A percentile compares a stretch with the other conserved stretches of the same genome.
phyloP scores from a whole-genome alignment of 2,329 filamentous ascomycete genomes.

The Aaosphaeria arxii region DNA sequence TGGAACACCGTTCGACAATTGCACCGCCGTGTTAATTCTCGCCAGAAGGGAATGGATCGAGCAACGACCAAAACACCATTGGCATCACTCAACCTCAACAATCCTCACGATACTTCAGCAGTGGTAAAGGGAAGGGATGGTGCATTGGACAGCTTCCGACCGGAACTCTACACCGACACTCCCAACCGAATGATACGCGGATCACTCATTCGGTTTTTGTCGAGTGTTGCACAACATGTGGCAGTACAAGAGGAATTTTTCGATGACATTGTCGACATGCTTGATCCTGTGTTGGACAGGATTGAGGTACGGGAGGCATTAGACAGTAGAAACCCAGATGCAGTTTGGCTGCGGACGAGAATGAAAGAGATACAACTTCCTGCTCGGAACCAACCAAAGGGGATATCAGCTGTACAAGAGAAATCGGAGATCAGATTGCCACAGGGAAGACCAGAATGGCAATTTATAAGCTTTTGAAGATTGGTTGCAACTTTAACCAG shows the following conservation, averaged over 20 bases:
- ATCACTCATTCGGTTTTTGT: conserved; percentile 58
- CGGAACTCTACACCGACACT: conserved; percentile 47
- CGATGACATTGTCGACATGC: conserved; percentile 65
- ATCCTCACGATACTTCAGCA: neutral
- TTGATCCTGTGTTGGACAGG: conserved; percentile 44
- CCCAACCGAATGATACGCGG: conserved; percentile 65
- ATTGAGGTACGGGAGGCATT: conserved; percentile 55
- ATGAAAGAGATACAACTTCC: conserved; percentile 8
- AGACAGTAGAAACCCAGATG: conserved; percentile 66
- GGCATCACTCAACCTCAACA: neutral
- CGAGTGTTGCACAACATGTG: conserved; percentile 61
- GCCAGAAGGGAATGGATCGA: neutral
- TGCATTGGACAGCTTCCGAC: neutral
- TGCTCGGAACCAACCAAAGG: too few species aligned
- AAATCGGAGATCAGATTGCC: too few species aligned
- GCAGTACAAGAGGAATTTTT: conserved; percentile 66
- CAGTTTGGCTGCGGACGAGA: conserved; percentile 63
- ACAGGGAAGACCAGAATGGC: too few species aligned
- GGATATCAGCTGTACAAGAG: too few species aligned
- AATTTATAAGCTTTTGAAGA: too few species aligned
- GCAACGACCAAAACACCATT: neutral
- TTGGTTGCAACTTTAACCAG: too few species aligned
- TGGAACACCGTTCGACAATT: conserved; percentile 56
- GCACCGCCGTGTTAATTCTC: conserved; percentile 12
- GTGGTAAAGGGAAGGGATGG: neutral